A percentile compares a stretch with the other conserved stretches of the same genome.
These are phyloP conservation scores for Aegilops sharonensis DNA, from an alignment of 176 grass and related monocot species.

Conservation along the genomic window DNA sequence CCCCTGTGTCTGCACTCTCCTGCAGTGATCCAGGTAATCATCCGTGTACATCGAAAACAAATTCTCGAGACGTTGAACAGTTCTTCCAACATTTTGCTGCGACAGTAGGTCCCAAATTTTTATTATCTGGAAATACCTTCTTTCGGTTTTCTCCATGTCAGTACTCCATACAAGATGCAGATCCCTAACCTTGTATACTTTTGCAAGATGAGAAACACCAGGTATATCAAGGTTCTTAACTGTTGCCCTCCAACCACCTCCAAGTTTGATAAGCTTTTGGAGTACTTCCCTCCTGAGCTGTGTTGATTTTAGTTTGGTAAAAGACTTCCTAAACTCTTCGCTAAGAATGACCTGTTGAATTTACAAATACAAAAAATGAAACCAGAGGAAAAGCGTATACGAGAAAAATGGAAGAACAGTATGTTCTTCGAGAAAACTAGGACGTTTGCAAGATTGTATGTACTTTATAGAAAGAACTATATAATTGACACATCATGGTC, in stretches of 20 bases:
- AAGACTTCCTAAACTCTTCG: constrained; percentile 69
- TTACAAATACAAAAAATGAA: constrained; percentile 13
- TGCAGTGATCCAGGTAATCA: constrained; percentile 58
- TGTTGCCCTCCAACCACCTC: constrained; percentile 56
- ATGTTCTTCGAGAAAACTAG: not conserved
- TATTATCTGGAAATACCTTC: constrained; percentile 57
- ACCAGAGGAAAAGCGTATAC: not conserved
- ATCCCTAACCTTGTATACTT: constrained; percentile 41
- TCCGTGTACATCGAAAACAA: constrained; percentile 76
- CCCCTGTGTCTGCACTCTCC: constrained; percentile 39
- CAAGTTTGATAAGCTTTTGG: constrained; percentile 57
- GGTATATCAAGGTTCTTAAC: constrained; percentile 6
- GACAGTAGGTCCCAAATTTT: constrained; percentile 74
- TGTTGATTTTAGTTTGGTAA: constrained; percentile 49
- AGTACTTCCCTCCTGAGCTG: constrained; percentile 46
- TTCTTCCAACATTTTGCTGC: constrained; percentile 38
- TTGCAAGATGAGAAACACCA: constrained; percentile 44
- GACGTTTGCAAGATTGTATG: not conserved
- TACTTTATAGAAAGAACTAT: no score
- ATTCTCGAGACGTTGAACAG: constrained; percentile 55
- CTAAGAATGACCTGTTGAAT: constrained; percentile 60
- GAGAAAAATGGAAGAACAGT: not conserved
- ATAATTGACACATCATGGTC: no score
- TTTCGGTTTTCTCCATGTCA: constrained; percentile 50
- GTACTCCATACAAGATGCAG: constrained; percentile 75